Conservation (phyloP, 2,329 filamentous ascomycete species). For the Metarhizium anisopliae region DNA sequence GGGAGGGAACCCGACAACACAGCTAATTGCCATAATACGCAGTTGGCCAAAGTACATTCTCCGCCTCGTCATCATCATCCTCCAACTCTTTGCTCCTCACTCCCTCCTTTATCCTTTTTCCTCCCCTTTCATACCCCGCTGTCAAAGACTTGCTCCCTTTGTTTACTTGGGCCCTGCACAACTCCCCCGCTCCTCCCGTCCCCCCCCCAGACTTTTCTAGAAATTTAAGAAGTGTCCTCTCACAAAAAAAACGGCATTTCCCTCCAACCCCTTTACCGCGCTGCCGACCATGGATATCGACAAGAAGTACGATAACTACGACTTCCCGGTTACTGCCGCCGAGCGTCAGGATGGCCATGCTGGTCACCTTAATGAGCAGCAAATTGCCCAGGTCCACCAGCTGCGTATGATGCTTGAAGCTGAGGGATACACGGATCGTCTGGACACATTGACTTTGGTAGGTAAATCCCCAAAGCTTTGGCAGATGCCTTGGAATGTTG, state of each 20-base stretch:
- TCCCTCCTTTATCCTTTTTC: not conserved
- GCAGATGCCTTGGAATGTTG: not conserved
- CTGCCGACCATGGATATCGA: conserved; percentile 50
- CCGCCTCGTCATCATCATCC: not conserved
- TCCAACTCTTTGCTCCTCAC: not conserved
- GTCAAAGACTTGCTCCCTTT: not conserved
- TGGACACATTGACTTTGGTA: conserved; percentile 90
- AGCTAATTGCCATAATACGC: not conserved
- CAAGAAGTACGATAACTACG: conserved; percentile 93
- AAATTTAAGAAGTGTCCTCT: not conserved
- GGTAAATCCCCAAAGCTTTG: conserved; percentile 17
- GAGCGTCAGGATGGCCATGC: conserved; percentile 68
- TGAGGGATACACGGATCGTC: conserved; percentile 69
- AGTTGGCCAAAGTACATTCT: not conserved
- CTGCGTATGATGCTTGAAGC: conserved; percentile 77
- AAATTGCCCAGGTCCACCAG: conserved; percentile 85
- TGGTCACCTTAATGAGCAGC: conserved; percentile 74
- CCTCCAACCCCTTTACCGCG: not conserved
- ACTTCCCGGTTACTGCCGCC: conserved; percentile 75
- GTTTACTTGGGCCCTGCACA: not conserved
- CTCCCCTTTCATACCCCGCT: not conserved
- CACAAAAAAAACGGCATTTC: not conserved
- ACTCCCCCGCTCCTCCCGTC: not conserved
- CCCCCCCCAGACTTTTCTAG: not conserved
- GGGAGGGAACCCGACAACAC: not conserved